Evolutionary conservation across 768 basidiomycete species (phyloP), one percentile per base, ranked within the genome.

Genomic region (Trametes elegans): DNA sequence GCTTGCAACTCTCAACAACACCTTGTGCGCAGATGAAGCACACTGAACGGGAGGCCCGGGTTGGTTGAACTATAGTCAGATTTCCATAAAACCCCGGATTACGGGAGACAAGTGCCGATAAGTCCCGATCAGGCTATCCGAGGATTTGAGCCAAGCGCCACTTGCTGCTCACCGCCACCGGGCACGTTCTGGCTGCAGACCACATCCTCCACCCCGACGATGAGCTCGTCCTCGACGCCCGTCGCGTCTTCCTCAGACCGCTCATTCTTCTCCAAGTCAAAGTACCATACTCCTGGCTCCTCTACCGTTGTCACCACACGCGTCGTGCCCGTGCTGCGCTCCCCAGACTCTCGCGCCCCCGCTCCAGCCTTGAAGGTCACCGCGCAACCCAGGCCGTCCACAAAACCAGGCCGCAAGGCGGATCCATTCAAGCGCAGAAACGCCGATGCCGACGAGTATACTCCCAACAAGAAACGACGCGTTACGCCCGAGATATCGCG

Each of bases 181-280:
- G 45, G 26, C 55, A 44, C 38, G 44, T 39, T 41, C 43, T 51
- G 31, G 47, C 26, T 50, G 32, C 50, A 52, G 48, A 39, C 51
- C 57, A 46, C 50, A n/a, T 36, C 42, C 51, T 45, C 51, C 14
- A 18, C 50, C n/a, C n/a, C n/a, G 48, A 53, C 57, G 42, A 59
- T 59, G 52, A 38, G 43, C 46, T 53, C 57, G 48, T 53, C 57
- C 57, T 44, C 57, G 39, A 42, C 46, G 40, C 34, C 57, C 27
- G 29, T 53, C 59, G 53, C 57, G 18, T 49, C 64, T 36, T 49
- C 58, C 32, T 53, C 64, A 35, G 63, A 62, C 49, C 68, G 62
- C 51, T 63, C 57, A 18, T 71, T 71, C 64, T 71, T 71, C 60
- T 67, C 71, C 41, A 68, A 68, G 49, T 49, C 68, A 5, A 64